Conservation (phyloP, 2,329 filamentous ascomycete species). For the Dichotomopilus funicola region DNA sequence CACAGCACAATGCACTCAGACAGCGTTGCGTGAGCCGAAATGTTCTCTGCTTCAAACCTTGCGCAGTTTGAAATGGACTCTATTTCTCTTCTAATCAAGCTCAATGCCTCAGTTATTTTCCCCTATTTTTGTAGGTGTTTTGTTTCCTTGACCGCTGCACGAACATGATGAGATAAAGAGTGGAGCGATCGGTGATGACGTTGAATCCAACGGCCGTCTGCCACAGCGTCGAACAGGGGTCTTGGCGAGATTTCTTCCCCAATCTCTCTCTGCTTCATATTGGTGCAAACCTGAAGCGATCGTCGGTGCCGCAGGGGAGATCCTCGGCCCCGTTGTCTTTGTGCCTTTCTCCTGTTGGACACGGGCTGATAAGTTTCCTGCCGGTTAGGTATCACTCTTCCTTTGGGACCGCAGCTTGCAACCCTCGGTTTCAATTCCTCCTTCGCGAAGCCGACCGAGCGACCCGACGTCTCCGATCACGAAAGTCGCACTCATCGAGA, state of each 20-base stretch:
- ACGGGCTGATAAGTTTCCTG: no score
- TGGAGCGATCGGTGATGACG: slow-evolving; percentile 1
- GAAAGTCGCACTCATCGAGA: neutral
- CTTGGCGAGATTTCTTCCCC: neutral
- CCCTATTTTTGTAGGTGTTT: no score
- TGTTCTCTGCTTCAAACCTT: no score
- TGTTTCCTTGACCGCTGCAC: no score
- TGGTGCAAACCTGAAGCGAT: neutral
- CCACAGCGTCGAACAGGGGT: neutral
- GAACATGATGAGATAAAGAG: neutral
- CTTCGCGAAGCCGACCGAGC: neutral
- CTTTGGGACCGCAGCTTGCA: neutral
- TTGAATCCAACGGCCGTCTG: neutral
- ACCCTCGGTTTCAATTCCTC: neutral
- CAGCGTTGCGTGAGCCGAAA: no score
- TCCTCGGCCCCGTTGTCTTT: no score
- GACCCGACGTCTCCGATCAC: neutral
- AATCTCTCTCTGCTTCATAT: neutral
- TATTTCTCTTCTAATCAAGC: no score
- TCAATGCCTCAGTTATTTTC: no score
- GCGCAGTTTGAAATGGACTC: no score
- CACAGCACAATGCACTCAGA: neutral
- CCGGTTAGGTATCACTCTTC: no score
- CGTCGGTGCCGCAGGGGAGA: neutral
- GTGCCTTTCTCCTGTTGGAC: no score